Base-by-base conservation (phyloP, 768 basidiomycete genomes). In the Suillus variegatus region DNA sequence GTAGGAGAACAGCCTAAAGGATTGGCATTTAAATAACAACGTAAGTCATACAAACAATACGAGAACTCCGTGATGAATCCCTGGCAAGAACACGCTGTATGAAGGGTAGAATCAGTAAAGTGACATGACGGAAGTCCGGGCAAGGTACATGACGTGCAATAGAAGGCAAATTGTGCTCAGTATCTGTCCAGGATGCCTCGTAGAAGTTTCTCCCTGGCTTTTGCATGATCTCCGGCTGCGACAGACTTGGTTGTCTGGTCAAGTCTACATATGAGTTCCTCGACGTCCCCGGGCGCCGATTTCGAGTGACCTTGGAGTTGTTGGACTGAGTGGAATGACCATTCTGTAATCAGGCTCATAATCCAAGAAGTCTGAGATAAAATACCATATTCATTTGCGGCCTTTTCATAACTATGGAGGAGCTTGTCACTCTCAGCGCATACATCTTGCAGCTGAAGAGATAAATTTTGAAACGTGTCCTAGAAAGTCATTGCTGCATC, bases 171-270 rank as follows among this genome's bases (percentile, higher is more conserved):
- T 12, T 8, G 22, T 43, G 5, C 41, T 70, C 64, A 77, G 67
- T 77, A 77, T 60, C 74, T 76, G 63, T 77, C 76, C 18, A 77
- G 68, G 38, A 77, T 77, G 25, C 77, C 75, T 13, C 76, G 75
- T 14, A 77, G 73, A 14, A 77, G 73, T 62, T 68, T 78, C 65
- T 77, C 76, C 40, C 78, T 77, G 51, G 75, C 75, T 58, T 66
- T 78, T 62, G 71, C 72, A 40, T 76, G 70, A 49, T 78, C 77
- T 46, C 78, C 66, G 60, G 73, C 75, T 20, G 74, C 70, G 18
- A 78, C 69, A 16, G 76, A 75, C 66, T 83, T 86, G 66, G 78
- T 76, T 65, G 83, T 82, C 74, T 86, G 88, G 66, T 91, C 89
- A 9, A 87, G 76, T 14, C 71, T 73, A 2, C 80, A 75, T 58